These are phyloP conservation scores for Aspergillus diversus DNA, from an alignment of 495 filamentous ascomycete genomes.

Conservation along the genomic window DNA sequence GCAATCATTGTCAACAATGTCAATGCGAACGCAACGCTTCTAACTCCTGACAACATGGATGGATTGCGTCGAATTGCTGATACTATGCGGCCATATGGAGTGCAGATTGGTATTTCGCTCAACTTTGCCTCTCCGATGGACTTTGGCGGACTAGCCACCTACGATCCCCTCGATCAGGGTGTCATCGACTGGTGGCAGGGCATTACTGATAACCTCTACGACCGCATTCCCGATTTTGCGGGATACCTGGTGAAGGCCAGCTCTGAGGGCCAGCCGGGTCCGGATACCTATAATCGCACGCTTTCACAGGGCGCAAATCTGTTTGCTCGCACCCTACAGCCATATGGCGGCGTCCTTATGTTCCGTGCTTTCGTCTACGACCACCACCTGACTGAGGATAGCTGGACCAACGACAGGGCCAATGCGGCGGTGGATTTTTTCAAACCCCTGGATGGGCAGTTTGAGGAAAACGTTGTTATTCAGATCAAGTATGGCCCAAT, in stretches of 20 bases:
- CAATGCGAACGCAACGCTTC: slow-evolving; percentile 64
- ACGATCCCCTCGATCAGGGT: slow-evolving; percentile 62
- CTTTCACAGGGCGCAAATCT: slow-evolving; percentile 71
- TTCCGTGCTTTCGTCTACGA: slow-evolving; percentile 79
- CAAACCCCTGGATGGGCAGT: slow-evolving; percentile 63
- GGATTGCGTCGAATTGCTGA: slow-evolving; percentile 66
- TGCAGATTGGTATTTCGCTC: slow-evolving; percentile 66
- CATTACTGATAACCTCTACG: slow-evolving; percentile 61
- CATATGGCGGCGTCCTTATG: slow-evolving; percentile 69
- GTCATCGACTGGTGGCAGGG: slow-evolving; percentile 67
- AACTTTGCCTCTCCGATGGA: slow-evolving; percentile 68
- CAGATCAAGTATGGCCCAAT: slow-evolving; percentile 78
- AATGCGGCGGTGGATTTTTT: slow-evolving; percentile 73
- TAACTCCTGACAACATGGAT: slow-evolving; percentile 59
- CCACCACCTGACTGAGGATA: slow-evolving; percentile 53
- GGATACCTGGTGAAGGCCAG: slow-evolving; percentile 76
- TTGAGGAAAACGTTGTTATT: slow-evolving; percentile 70
- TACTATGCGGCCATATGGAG: slow-evolving; percentile 66
- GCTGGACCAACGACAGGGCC: slow-evolving; percentile 70
- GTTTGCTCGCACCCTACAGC: slow-evolving; percentile 63
- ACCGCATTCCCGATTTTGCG: slow-evolving; percentile 64
- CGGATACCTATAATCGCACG: slow-evolving; percentile 69
- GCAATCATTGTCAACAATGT: slow-evolving; percentile 73
- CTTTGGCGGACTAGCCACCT: slow-evolving; percentile 60
- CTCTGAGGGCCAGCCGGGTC: slow-evolving; percentile 75